Base-by-base conservation (phyloP, 345 rosid genomes). In the Eucalyptus fibrosa region DNA sequence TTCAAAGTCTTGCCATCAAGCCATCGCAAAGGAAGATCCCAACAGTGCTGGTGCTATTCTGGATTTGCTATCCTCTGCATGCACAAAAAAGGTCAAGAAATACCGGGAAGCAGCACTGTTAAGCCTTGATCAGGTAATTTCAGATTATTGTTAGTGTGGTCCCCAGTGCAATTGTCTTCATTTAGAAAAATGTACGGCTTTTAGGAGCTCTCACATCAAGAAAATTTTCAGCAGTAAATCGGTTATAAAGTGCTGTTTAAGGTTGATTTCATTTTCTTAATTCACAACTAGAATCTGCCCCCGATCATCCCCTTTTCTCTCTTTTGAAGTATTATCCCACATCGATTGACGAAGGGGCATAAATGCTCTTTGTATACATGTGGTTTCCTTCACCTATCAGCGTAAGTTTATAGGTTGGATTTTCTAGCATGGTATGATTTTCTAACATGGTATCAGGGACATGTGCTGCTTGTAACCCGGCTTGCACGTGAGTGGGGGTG, bases 101-200 rank as follows among this genome's bases (percentile, higher is more conserved):
- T 97, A 95, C 90, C 94, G 95, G 34, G 99, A 97, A 94, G 96
- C 98, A 11, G 98, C 98, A 55, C 96, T 97, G 89, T 91, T 91
- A 86, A 93, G 96, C 92, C 95, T 97, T 88, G 94, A 97, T 88
- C 96, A 95, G 97, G 99, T 97, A 91, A 77, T 77, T 77, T 7
- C 47, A 77, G 37, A 81, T 51, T 69, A 86, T 87, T 28, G 40
- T 23, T 49, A 45, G 62, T 50, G 26, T 89, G 86, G 77, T 53
- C 45, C 65, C 62, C 45, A 77, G 7, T 77, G 85, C 47, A 77
- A 40, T 77, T 77, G 85, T 77, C 45, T 77, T 77, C 16, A 40
- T 77, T 77, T 77, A 77, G 85, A 77, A 77, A 77, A 77, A 4
- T 77, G 47, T 40, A 77, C 8, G 30, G 40, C 42, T 50, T 86